Evolutionary conservation across 1,284 basidiomycete species (phyloP), one percentile per base, ranked within the genome.

Genomic region (Binderoboletus segoi): DNA sequence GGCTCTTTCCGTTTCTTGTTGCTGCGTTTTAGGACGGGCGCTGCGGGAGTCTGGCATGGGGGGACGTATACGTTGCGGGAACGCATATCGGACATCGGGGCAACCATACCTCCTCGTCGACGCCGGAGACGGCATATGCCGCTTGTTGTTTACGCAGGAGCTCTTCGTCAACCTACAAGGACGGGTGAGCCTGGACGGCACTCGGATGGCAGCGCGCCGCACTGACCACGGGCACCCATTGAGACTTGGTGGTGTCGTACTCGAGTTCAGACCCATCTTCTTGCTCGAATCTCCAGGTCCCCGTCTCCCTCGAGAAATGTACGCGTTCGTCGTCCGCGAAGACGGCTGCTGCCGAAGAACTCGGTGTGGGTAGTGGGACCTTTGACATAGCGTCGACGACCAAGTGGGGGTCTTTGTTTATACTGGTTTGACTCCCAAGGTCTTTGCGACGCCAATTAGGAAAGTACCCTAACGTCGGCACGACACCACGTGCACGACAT

Each of bases 211-310:
- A 28, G 15, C 42, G 51, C 28, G 51, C 45, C 44, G n/a, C 30
- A 72, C 89, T 70, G 67, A 97, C 94, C 67, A 95, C 72, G 40
- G 91, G 88, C 24, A 93, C 73, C 95, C 95, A 97, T 38, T 78
- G 77, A 20, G 83, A 85, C 66, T 90, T 92, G 8, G 72, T 71
- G 40, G 81, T 73, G 67, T 94, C 88, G 79, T 92, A 99, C 75
- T 99, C 96, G 69, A 92, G 84, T 72, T 97, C 95, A 28, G 82
- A 77, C 15, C 91, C 94, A 60, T 94, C 88, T 55, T 93, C 91
- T 67, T 92, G 87, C 71, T 99, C 96, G 68, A 90, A 89, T 52
- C 88, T 83, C 92, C 93, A 99, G 62, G 91, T 89, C 41, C 83
- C 82, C 5, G 86, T 80, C 43, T 82, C 79, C 64, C 84, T 89